Percentiles rank a stretch among this genome's conserved stretches.
Evolutionary conservation across 2,329 filamentous ascomycete genomes (phyloP).

Genomic region (Epichloe sylvatica): DNA sequence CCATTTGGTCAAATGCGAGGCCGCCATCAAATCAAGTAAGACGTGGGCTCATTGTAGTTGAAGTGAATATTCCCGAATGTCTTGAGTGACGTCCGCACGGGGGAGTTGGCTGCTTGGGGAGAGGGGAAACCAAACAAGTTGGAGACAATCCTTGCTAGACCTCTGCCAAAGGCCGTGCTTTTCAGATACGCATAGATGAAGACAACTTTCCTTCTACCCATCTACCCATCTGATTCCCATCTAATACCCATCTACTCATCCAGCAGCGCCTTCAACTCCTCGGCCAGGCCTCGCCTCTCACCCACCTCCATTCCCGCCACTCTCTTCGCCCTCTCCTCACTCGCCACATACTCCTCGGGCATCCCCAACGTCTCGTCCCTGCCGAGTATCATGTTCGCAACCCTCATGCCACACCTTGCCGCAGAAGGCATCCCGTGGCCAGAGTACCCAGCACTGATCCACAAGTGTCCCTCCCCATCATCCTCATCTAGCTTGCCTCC

Average conservation of each 20-base stretch:
- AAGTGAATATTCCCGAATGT: too few relatives aligned
- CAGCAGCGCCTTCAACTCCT: constrained; percentile 2
- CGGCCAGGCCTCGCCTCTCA: constrained; percentile 1
- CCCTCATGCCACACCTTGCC: constrained; percentile 49
- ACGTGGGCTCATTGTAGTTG: too few relatives aligned
- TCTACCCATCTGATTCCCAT: too few relatives aligned
- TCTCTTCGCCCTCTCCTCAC: constrained; percentile 17
- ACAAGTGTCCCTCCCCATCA: constrained; percentile 33
- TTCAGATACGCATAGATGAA: too few relatives aligned
- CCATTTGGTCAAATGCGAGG: too few relatives aligned
- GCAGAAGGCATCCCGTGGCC: constrained; percentile 68
- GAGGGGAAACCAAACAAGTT: too few relatives aligned
- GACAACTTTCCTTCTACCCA: neutral
- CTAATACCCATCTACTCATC: neutral
- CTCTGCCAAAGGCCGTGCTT: too few relatives aligned
- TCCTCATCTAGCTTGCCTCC: constrained; percentile 26
- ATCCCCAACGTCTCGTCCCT: constrained; percentile 25
- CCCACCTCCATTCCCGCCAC: constrained; percentile 11
- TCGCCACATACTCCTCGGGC: constrained; percentile 28
- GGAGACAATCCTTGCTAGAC: too few relatives aligned
- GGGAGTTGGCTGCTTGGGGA: too few relatives aligned
- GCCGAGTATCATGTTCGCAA: constrained; percentile 44
- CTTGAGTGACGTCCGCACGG: too few relatives aligned
- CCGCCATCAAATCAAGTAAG: too few relatives aligned
- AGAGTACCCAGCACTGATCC: constrained; percentile 52